phyloP scores from a whole-genome alignment of 2,329 filamentous ascomycete species.

The Aciculosporium take region DNA sequence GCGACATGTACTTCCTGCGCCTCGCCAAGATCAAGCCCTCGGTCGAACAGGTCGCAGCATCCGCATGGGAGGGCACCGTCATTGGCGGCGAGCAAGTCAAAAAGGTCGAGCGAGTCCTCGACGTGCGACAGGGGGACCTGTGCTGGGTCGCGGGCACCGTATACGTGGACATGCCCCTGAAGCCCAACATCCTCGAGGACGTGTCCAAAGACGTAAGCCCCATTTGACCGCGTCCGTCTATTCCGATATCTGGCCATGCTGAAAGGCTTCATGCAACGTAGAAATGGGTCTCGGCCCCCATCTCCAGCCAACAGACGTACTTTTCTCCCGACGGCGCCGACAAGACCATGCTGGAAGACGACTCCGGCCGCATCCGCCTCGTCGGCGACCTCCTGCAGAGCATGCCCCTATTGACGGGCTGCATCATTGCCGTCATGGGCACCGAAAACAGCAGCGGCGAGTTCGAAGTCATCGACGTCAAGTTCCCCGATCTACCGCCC shows the following conservation, averaged over 20 bases:
- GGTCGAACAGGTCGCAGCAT: slow-evolving; percentile 58
- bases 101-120: slow-evolving; percentile 75
- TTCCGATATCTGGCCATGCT: no score
- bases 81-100: slow-evolving; percentile 64
- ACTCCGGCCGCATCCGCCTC: slow-evolving; percentile 75
- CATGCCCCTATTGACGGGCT: slow-evolving; percentile 74
- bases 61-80: slow-evolving; percentile 64
- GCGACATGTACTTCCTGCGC: slow-evolving; percentile 93
- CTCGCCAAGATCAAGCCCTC: slow-evolving; percentile 75
- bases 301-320: slow-evolving; percentile 63
- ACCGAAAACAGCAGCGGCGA: slow-evolving; percentile 87
- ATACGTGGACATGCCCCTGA: slow-evolving; percentile 93
- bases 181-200: slow-evolving; percentile 91
- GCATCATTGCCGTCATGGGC: slow-evolving; percentile 85
- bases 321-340: slow-evolving; percentile 44
- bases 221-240: no score
- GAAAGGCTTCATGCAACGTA: slow-evolving; percentile 22
- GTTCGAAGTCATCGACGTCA: slow-evolving; percentile 81
- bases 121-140: slow-evolving; percentile 87
- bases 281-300: slow-evolving; percentile 81
- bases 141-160: slow-evolving; percentile 93
- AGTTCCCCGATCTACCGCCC: slow-evolving; percentile 70
- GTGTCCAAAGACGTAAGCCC: slow-evolving; percentile 70
- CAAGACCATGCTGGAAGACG: slow-evolving; percentile 83
- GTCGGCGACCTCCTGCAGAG: slow-evolving; percentile 55